phyloP scores from a whole-genome alignment of 2,329 filamentous ascomycete species.

The Sporothrix pseudoabietina region DNA sequence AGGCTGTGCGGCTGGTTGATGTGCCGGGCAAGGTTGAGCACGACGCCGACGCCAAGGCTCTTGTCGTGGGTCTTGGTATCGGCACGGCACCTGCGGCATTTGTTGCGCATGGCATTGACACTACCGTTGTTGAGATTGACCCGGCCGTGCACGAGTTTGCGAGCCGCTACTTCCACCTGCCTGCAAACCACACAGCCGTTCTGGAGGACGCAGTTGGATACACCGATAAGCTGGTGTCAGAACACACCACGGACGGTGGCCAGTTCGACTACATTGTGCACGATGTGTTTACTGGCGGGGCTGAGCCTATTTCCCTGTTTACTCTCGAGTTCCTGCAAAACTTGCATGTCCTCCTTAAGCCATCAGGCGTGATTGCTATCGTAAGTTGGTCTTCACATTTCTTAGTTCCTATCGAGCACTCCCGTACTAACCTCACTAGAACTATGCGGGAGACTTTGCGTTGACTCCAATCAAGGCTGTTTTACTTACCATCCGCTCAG shows the following conservation, averaged over 20 bases:
- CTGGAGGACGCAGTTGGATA: conserved; percentile 82
- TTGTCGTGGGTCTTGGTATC: conserved; percentile 71
- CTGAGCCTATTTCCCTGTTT: conserved; percentile 86
- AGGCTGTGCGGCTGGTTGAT: conserved; percentile 82
- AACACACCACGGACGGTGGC: conserved; percentile 38
- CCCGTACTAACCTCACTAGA: conserved; percentile 53
- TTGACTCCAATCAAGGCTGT: conserved; percentile 76
- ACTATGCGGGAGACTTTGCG: conserved; percentile 88
- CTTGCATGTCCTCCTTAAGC: conserved; percentile 69
- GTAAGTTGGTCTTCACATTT: conserved; percentile 52
- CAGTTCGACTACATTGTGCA: conserved; percentile 92
- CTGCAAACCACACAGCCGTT: conserved; percentile 73
- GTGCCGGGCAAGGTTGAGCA: conserved; percentile 44
- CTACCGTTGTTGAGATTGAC: conserved; percentile 93
- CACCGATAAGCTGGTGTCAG: conserved; percentile 48
- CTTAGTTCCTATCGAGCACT: not conserved
- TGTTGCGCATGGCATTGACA: conserved; percentile 84
- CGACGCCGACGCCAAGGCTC: conserved; percentile 1
- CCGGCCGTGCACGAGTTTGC: conserved; percentile 85
- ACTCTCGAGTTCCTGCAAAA: conserved; percentile 79
- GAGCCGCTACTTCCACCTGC: conserved; percentile 77
- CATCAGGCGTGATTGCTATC: conserved; percentile 83
- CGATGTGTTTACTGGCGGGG: conserved; percentile 96
- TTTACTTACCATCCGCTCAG: conserved; percentile 75
- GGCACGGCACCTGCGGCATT: conserved; percentile 88